Evolutionary conservation across 208 protist genomes (phyloP), one percentile per base, ranked within the genome.

Genomic region (Crithidia brevicula): DNA sequence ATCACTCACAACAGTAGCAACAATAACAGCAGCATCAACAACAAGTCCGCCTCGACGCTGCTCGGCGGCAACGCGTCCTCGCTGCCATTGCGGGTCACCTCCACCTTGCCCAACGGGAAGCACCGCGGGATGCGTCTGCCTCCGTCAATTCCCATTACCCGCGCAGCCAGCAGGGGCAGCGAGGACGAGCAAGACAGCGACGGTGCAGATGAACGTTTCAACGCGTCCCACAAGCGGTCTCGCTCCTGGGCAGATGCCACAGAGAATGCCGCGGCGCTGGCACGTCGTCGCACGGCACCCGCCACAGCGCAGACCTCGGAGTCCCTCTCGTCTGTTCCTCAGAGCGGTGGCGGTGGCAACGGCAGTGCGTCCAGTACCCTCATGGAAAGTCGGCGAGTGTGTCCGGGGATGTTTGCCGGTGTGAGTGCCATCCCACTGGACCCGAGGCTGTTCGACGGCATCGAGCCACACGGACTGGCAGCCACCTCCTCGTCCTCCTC

Each of bases 321-420:
- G 28, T 61, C 27, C 16, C 16, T n/a, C 20, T 6, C 42, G 7
- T 22, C 42, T 2, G 8, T 52, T 31, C 33, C 23, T 38, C 20
- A 45, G 27, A 28, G 50, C 47, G 50, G 25, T 16, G 7, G 22
- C 36, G 8, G 57, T 28, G 2, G 7, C 34, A 13, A 59, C 18
- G 8, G 18, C 38, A 36, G 40, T 8, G 20, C 23, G 34, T 25
- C 46, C 30, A 60, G 46, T 30, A 47, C 30, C 22, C 30, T 27
- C 1, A 10, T 15, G 18, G 33, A 38, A 13, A 30, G 1, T 15
- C 22, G 34, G 38, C 66, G 38, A 28, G 69, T 81, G 27, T 86
- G 81, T 58, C 78, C 73, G 15, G 74, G 64, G 27, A 88, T 82
- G 70, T 90, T 92, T 51, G 62, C 60, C 10, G 86, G 89, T 1